Evolutionary conservation across 2,329 filamentous ascomycete species (phyloP).

Genomic region (Colletotrichum lini): DNA sequence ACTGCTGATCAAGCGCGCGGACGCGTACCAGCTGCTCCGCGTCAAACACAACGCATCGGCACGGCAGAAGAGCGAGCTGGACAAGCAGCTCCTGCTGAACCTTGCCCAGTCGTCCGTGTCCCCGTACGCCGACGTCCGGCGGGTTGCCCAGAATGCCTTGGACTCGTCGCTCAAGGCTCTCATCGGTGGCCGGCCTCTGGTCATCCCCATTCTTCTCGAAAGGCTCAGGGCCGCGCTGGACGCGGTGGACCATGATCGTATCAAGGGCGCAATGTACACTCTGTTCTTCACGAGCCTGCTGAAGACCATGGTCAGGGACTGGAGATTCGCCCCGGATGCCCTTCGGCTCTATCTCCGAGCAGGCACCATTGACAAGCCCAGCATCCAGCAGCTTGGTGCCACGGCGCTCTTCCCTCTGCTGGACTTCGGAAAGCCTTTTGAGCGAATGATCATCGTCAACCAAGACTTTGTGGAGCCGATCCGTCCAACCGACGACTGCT

Average conservation of each 20-base stretch:
- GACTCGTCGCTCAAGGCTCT: slow-evolving; percentile 95
- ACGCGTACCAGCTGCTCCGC: slow-evolving; percentile 95
- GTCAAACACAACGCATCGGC: slow-evolving; percentile 93
- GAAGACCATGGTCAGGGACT: slow-evolving; percentile 90
- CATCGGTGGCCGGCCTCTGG: slow-evolving; percentile 87
- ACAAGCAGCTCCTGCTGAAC: slow-evolving; percentile 87
- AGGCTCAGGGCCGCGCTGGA: slow-evolving; percentile 84
- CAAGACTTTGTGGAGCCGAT: slow-evolving; percentile 79
- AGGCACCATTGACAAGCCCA: slow-evolving; percentile 91
- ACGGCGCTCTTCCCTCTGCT: slow-evolving; percentile 88
- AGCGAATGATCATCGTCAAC: slow-evolving; percentile 88
- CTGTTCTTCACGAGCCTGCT: slow-evolving; percentile 89
- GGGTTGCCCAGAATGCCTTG: slow-evolving; percentile 90
- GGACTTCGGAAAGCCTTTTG: slow-evolving; percentile 91
- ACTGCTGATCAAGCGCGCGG: slow-evolving; percentile 90
- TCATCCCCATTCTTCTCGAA: slow-evolving; percentile 89
- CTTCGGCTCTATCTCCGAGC: slow-evolving; percentile 93
- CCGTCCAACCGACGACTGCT: slow-evolving; percentile 76
- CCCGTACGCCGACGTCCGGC: slow-evolving; percentile 93
- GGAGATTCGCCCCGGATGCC: slow-evolving; percentile 93
- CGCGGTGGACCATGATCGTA: slow-evolving; percentile 86
- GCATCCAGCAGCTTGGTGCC: slow-evolving; percentile 89
- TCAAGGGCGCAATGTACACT: slow-evolving; percentile 95
- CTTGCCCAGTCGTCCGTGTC: slow-evolving; percentile 92
- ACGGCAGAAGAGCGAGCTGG: slow-evolving; percentile 89